Percentiles rank a stretch among this genome's conserved stretches.
These are phyloP conservation scores for Arabidopsis lyrata DNA, from an alignment of 441 rosid genomes.

Conservation along the genomic window DNA sequence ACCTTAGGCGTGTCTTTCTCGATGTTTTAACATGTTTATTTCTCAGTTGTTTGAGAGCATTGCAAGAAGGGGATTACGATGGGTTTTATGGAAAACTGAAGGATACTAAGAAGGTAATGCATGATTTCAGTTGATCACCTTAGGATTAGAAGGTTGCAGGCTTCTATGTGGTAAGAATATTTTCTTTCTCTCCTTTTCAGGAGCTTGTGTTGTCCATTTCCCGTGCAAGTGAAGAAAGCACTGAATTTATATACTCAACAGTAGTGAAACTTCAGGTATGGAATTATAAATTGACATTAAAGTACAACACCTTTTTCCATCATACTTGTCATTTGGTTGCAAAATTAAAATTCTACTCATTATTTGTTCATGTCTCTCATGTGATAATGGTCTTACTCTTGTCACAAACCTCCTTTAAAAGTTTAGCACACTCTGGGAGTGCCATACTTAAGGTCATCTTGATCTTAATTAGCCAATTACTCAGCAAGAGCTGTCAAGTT, in stretches of 20 bases:
- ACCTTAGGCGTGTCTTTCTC: slow-evolving; percentile 6
- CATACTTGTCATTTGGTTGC: slow-evolving; percentile 28
- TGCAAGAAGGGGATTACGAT: slow-evolving; percentile 83
- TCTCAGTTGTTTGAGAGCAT: slow-evolving; percentile 85
- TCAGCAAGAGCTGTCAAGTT: slow-evolving; percentile 19
- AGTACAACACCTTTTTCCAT: slow-evolving; percentile 8
- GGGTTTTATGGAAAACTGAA: slow-evolving; percentile 71
- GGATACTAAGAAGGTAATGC: slow-evolving; percentile 77
- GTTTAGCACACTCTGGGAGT: slow-evolving; percentile 16
- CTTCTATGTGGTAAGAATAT: slow-evolving; percentile 25
- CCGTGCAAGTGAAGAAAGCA: slow-evolving; percentile 91
- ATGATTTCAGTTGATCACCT: slow-evolving; percentile 23
- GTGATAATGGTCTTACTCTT: slow-evolving; percentile 21
- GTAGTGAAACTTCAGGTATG: slow-evolving; percentile 88
- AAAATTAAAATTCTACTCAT: slow-evolving; percentile 7
- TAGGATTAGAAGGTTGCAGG: slow-evolving; percentile 30
- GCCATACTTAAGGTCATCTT: slow-evolving; percentile 14
- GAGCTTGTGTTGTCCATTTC: slow-evolving; percentile 84
- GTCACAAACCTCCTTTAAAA: background rate
- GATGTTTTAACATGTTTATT: slow-evolving; percentile 40
- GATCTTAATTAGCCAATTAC: slow-evolving; percentile 12
- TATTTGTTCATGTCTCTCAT: slow-evolving; percentile 6
- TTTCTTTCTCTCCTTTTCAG: slow-evolving; percentile 50
- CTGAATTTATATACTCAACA: slow-evolving; percentile 83
- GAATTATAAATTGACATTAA: slow-evolving; percentile 14